phyloP scores from a whole-genome alignment of 2,329 filamentous ascomycete genomes.

The Aureobasidium pullulans region DNA sequence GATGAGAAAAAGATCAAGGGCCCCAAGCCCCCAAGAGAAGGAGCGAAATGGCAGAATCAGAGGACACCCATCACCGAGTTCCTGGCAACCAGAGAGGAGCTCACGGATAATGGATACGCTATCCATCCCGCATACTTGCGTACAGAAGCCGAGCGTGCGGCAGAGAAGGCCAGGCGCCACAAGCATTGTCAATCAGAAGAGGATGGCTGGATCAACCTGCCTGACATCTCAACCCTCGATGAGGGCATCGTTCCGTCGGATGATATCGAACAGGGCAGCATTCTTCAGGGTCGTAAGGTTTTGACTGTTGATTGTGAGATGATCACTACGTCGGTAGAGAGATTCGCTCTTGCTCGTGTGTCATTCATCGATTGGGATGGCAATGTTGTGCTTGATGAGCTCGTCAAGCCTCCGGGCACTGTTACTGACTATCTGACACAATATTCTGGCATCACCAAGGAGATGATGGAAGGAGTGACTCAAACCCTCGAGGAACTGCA shows the following conservation, averaged over 20 bases:
- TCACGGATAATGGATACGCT: constrained; percentile 75
- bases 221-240: constrained; percentile 53
- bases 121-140: constrained; percentile 70
- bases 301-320: constrained; percentile 93
- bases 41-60: constrained; percentile 62
- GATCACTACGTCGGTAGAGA: constrained; percentile 70
- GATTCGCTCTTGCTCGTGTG: constrained; percentile 80
- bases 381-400: constrained; percentile 72
- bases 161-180: constrained; percentile 37
- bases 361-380: constrained; percentile 85
- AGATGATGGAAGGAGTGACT: constrained; percentile 73
- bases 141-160: constrained; percentile 49
- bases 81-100: constrained; percentile 62
- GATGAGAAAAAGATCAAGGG: constrained; percentile 58
- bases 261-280: constrained; percentile 70
- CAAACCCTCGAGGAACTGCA: constrained; percentile 83
- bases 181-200: constrained; percentile 40
- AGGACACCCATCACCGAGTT: constrained; percentile 78
- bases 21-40: constrained; percentile 54
- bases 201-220: constrained; percentile 77
- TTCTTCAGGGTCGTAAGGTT: constrained; percentile 73
- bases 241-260: constrained; percentile 50
- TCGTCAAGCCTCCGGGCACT: constrained; percentile 83
- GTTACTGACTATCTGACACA: constrained; percentile 88
- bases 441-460: constrained; percentile 78